These are phyloP conservation scores for Dictyostelium brefeldianum DNA, from an alignment of 78 protist genomes.

Conservation along the genomic window DNA sequence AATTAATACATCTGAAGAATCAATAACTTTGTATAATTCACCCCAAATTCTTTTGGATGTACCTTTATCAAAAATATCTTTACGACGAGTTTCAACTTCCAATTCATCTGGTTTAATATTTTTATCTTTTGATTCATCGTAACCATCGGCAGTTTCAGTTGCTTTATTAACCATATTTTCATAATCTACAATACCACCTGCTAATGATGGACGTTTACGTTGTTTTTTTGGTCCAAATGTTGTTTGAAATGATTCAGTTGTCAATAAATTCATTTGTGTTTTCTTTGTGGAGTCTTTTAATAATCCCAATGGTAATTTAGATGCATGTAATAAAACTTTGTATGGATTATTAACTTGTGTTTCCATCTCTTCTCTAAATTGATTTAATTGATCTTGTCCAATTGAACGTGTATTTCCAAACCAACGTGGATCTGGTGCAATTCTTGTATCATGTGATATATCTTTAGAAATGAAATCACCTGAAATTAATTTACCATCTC, in stretches of 20 bases:
- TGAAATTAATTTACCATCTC: conserved; percentile 79
- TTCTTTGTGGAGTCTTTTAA: conserved; percentile 58
- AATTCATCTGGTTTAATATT: conserved; percentile 58
- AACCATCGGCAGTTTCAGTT: conserved; percentile 26
- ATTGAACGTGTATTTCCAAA: conserved; percentile 89
- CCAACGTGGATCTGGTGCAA: conserved; percentile 86
- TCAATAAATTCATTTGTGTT: conserved; percentile 59
- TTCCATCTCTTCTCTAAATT: conserved; percentile 79
- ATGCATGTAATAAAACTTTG: conserved; percentile 73
- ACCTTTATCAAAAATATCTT: conserved; percentile 94
- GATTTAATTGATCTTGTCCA: conserved; percentile 85
- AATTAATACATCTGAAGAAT: conserved; percentile 97
- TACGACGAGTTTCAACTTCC: conserved; percentile 27
- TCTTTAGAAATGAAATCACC: conserved; percentile 65
- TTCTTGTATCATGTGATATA: conserved; percentile 68
- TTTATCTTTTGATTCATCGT: conserved; percentile 88
- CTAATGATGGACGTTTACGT: conserved; percentile 92
- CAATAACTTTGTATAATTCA: conserved; percentile 98
- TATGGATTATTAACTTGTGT: conserved; percentile 72
- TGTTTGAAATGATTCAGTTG: conserved; percentile 89
- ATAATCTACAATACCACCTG: neutral
- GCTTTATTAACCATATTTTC: conserved; percentile 43
- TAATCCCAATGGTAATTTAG: conserved; percentile 72
- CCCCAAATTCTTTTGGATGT: conserved; percentile 97
- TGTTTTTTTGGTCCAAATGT: conserved; percentile 95